phyloP scores from a whole-genome alignment of 371 early-diverging fungal genomes.

The Circinella minor region DNA sequence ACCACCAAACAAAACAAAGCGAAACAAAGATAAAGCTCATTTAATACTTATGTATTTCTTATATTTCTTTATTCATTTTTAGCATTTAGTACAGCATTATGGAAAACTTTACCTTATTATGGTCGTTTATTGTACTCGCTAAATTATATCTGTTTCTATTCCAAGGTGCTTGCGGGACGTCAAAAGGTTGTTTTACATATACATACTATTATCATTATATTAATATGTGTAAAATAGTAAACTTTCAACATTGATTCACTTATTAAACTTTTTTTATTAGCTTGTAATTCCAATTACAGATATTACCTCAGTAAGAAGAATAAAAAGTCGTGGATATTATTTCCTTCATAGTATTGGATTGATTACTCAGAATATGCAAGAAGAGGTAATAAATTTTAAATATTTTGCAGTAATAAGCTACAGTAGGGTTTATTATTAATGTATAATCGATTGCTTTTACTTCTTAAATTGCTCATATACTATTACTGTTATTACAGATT shows the following conservation, averaged over 20 bases:
- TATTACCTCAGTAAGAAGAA: constrained; percentile 32
- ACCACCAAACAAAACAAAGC: too few relatives aligned
- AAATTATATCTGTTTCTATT: constrained; percentile 67
- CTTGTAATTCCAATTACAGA: constrained; percentile 45
- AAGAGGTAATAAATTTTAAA: constrained; percentile 27
- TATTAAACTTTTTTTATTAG: constrained; percentile 3
- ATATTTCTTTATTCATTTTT: neutral
- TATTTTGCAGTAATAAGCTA: too few relatives aligned
- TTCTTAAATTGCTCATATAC: neutral
- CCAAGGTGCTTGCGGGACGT: constrained; percentile 59
- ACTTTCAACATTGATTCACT: too few relatives aligned
- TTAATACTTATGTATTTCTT: neutral
- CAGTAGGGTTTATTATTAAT: too few relatives aligned
- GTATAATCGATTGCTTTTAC: neutral
- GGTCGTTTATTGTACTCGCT: constrained; percentile 70
- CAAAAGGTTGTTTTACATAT: constrained; percentile 42
- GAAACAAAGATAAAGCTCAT: too few relatives aligned
- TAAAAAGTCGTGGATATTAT: constrained; percentile 38
- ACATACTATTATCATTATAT: too few relatives aligned
- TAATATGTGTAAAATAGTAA: neutral
- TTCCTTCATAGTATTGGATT: constrained; percentile 37
- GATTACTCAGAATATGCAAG: constrained; percentile 34
- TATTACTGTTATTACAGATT: constrained; percentile 23
- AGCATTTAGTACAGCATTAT: constrained; percentile 41
- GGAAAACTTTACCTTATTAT: constrained; percentile 55